Conservation (phyloP, 202 grass and related monocot species). For the Eragrostis tef region DNA sequence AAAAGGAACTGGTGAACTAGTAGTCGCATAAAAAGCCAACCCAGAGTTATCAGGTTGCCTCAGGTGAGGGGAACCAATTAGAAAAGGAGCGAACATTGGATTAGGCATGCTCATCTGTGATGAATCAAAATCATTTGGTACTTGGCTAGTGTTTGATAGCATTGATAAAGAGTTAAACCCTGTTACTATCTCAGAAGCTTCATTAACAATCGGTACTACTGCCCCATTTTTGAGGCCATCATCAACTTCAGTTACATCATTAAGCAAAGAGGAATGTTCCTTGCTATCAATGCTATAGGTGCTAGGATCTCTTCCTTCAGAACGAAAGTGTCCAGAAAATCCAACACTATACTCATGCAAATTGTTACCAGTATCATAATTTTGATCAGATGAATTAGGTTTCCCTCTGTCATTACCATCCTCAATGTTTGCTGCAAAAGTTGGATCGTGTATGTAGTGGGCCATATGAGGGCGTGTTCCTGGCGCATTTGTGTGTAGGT, state of each 20-base stretch:
- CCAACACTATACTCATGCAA: constrained; percentile 55
- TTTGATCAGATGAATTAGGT: constrained; percentile 48
- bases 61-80: constrained; percentile 63
- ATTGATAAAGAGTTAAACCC: constrained; percentile 33
- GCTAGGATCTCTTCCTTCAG: constrained; percentile 52
- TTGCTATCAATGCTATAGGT: constrained; percentile 57
- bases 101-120: constrained; percentile 52
- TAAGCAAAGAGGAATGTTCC: constrained; percentile 53
- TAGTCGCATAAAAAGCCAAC: constrained; percentile 71
- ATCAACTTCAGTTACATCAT: constrained; percentile 57
- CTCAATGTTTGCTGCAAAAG: constrained; percentile 56
- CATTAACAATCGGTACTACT: constrained; percentile 52
- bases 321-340: constrained; percentile 54
- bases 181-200: constrained; percentile 53
- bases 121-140: constrained; percentile 54
- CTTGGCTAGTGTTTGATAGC: constrained; percentile 51
- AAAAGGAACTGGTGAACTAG: constrained; percentile 73
- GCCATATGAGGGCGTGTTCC: constrained; percentile 53
- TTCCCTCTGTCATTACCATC: constrained; percentile 52
- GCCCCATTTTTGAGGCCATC: constrained; percentile 48
- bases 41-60: constrained; percentile 64
- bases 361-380: constrained; percentile 45
- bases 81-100: constrained; percentile 62
- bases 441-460: constrained; percentile 61
- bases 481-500: constrained; percentile 40